These are phyloP conservation scores for Penicillium cataractarum DNA, from an alignment of 495 filamentous ascomycete genomes.

Conservation along the genomic window DNA sequence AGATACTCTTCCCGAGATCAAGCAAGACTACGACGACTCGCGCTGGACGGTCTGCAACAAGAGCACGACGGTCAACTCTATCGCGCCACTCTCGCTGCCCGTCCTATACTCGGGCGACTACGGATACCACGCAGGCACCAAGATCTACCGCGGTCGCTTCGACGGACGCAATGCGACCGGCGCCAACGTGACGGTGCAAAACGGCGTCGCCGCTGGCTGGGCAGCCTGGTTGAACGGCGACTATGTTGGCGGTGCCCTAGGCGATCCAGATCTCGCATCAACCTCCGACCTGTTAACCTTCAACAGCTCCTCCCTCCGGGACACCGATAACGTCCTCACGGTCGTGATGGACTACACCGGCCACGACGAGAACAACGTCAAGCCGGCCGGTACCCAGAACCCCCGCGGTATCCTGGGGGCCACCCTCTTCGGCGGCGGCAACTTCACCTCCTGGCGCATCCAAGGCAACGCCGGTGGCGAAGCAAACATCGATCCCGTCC, in stretches of 20 bases:
- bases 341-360: conserved; percentile 72
- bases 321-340: conserved; percentile 60
- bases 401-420: conserved; percentile 72
- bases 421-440: conserved; percentile 44
- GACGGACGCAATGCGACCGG: conserved; percentile 53
- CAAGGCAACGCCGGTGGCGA: conserved; percentile 77
- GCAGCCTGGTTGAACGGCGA: conserved; percentile 57
- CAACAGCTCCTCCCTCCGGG: conserved; percentile 48
- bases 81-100: conserved; percentile 58
- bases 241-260: conserved; percentile 57
- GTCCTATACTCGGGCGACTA: conserved; percentile 66
- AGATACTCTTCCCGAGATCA: conserved; percentile 69
- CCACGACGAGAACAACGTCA: conserved; percentile 63
- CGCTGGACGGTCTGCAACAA: conserved; percentile 62
- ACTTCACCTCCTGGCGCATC: conserved; percentile 67
- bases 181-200: conserved; percentile 59
- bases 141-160: conserved; percentile 74
- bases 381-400: conserved; percentile 60
- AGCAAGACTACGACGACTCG: conserved; percentile 62
- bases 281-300: conserved; percentile 27
- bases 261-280: conserved; percentile 44
- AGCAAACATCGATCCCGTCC: conserved; percentile 60
- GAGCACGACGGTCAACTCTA: conserved; percentile 58
- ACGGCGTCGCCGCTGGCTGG: conserved; percentile 61
- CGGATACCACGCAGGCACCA: conserved; percentile 67